Conservation (phyloP, 768 basidiomycete genomes). For the Boletus subcaerulescens region DNA sequence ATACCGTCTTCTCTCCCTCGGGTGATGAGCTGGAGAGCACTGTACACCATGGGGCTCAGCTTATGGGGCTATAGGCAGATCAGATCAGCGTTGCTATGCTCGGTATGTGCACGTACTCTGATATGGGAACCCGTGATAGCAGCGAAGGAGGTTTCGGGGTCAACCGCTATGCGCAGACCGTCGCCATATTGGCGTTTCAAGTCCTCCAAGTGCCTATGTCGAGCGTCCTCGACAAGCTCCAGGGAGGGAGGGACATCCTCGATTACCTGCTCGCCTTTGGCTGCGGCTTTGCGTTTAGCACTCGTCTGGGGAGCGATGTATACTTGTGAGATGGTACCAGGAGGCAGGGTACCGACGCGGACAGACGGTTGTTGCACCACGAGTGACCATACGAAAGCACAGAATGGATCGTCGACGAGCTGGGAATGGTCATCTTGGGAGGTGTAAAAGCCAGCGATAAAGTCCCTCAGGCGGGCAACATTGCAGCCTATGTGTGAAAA, state of each 20-base stretch:
- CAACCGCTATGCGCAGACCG: slow-evolving; percentile 67
- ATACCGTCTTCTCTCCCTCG: slow-evolving; percentile 75
- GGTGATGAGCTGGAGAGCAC: slow-evolving; percentile 80
- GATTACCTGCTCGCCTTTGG: slow-evolving; percentile 47
- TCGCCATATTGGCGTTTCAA: slow-evolving; percentile 58
- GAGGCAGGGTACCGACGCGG: slow-evolving; percentile 67
- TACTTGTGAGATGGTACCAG: slow-evolving; percentile 59
- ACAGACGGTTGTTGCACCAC: slow-evolving; percentile 74
- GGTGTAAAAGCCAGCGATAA: slow-evolving; percentile 65
- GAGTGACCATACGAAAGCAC: slow-evolving; percentile 79
- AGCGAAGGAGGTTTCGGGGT: slow-evolving; percentile 68
- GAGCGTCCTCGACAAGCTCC: slow-evolving; percentile 54
- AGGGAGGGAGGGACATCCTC: slow-evolving; percentile 46
- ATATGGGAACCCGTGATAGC: slow-evolving; percentile 86
- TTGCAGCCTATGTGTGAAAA: slow-evolving; percentile 56
- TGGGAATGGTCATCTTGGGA: slow-evolving; percentile 42
- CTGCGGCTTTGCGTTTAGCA: slow-evolving; percentile 61
- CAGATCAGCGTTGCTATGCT: slow-evolving; percentile 1
- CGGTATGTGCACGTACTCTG: slow-evolving; percentile 47
- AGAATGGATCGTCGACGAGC: slow-evolving; percentile 70
- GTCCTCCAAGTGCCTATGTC: slow-evolving; percentile 51
- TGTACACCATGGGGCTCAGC: slow-evolving; percentile 82
- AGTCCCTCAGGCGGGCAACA: slow-evolving; percentile 66
- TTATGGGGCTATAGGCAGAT: slow-evolving; percentile 57
- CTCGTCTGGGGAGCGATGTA: slow-evolving; percentile 76